phyloP scores from a whole-genome alignment of 306 rosid genomes.

The Citrullus mucosospermus region DNA sequence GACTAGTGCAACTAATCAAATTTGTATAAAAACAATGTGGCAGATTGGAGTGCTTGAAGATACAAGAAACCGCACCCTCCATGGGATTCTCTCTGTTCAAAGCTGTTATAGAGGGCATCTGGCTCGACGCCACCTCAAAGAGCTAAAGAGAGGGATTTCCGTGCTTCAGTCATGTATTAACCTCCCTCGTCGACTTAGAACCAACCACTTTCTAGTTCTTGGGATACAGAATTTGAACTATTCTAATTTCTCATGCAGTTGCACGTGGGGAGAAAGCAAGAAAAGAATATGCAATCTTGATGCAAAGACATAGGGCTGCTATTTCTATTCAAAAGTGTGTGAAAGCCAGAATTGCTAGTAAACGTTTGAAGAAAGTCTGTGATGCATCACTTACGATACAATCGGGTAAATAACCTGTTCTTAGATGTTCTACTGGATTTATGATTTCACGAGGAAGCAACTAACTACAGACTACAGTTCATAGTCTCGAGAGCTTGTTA shows the following conservation, averaged over 20 bases:
- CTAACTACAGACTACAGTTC: not conserved
- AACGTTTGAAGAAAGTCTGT: slow-evolving; percentile 28
- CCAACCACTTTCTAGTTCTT: slow-evolving; percentile 18
- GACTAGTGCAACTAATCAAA: not conserved
- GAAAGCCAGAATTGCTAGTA: slow-evolving; percentile 38
- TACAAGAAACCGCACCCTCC: slow-evolving; percentile 89
- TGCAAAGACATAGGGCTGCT: slow-evolving; percentile 69
- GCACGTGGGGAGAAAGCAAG: slow-evolving; percentile 66
- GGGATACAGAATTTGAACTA: not conserved
- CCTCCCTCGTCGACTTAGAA: slow-evolving; percentile 1
- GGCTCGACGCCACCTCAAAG: slow-evolving; percentile 54
- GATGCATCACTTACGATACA: slow-evolving; percentile 66
- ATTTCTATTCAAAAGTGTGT: slow-evolving; percentile 51
- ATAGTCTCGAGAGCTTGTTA: not conserved
- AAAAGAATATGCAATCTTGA: slow-evolving; percentile 41
- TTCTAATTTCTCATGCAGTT: slow-evolving; percentile 40
- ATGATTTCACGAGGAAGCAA: not conserved
- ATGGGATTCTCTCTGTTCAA: slow-evolving; percentile 83
- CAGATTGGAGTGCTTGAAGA: slow-evolving; percentile 97
- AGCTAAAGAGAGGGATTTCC: slow-evolving; percentile 54
- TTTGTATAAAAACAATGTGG: slow-evolving; percentile 8
- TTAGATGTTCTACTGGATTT: not conserved
- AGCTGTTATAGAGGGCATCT: slow-evolving; percentile 95
- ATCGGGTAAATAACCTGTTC: slow-evolving; percentile 34
- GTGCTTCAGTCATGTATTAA: slow-evolving; percentile 79